A percentile compares a stretch with the other conserved stretches of the same genome.
phyloP scores from a whole-genome alignment of 108 stramenopile genomes.

The Skeletonema menzelii region DNA sequence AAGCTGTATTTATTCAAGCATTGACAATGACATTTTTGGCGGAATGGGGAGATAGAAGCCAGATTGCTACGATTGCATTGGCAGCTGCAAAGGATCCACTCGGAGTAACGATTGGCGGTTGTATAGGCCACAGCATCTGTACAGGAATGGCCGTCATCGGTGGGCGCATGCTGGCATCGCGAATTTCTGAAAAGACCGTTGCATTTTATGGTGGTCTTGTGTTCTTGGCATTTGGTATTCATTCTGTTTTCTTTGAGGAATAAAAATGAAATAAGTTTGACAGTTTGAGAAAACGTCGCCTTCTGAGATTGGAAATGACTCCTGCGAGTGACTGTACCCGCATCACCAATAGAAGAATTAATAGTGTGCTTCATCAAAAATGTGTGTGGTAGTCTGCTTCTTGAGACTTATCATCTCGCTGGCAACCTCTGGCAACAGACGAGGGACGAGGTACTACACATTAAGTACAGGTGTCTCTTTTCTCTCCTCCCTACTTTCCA shows the following conservation, averaged over 20 bases:
- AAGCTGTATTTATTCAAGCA: constrained; percentile 81
- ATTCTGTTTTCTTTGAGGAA: constrained; percentile 87
- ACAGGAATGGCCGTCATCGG: constrained; percentile 98
- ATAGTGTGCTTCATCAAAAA: too few relatives aligned
- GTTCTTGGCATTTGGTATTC: constrained; percentile 94
- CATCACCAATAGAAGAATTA: too few relatives aligned
- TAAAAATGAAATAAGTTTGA: constrained; percentile 5
- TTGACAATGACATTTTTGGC: constrained; percentile 98
- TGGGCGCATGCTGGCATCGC: constrained; percentile 95
- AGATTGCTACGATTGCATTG: constrained; percentile 99
- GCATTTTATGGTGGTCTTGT: constrained; percentile 88
- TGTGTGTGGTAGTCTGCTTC: too few relatives aligned
- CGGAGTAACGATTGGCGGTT: constrained; percentile 95
- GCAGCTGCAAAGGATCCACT: constrained; percentile 95
- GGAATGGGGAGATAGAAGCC: constrained; percentile 99
- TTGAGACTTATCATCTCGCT: too few relatives aligned
- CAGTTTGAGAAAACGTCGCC: neutral
- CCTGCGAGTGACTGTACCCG: too few relatives aligned
- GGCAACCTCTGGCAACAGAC: too few relatives aligned
- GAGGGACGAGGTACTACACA: too few relatives aligned
- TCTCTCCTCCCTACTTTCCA: too few relatives aligned
- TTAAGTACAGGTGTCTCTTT: too few relatives aligned
- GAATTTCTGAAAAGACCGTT: constrained; percentile 95
- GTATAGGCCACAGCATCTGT: constrained; percentile 97
- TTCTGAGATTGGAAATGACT: too few relatives aligned